phyloP scores from a whole-genome alignment of 768 basidiomycete genomes.

The Albatrellus ellisii region DNA sequence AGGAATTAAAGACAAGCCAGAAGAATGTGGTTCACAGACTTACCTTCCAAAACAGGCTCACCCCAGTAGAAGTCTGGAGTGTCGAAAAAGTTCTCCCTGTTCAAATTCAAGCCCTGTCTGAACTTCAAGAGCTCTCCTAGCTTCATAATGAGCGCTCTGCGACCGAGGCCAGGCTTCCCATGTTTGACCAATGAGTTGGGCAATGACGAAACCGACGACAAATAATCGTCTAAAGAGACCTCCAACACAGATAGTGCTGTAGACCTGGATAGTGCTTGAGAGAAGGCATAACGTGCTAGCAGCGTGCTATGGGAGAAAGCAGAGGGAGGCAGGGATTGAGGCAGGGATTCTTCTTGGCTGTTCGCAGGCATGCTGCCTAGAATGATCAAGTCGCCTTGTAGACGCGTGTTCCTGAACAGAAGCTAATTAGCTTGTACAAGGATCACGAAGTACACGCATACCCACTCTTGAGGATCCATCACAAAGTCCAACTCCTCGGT shows the following conservation, averaged over 20 bases:
- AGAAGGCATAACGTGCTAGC: constrained; percentile 82
- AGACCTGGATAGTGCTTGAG: constrained; percentile 82
- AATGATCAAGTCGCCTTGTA: constrained; percentile 88
- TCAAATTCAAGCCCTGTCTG: constrained; percentile 84
- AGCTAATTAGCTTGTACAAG: constrained; percentile 1
- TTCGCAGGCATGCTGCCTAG: constrained; percentile 58
- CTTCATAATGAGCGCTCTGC: constrained; percentile 81
- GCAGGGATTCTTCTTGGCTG: constrained; percentile 35
- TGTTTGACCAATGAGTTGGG: constrained; percentile 66
- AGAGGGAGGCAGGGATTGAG: constrained; percentile 31
- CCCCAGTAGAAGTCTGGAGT: constrained; percentile 92
- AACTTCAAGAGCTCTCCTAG: constrained; percentile 87
- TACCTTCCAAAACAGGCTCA: constrained; percentile 81
- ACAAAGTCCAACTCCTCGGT: constrained; percentile 91
- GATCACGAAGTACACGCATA: constrained; percentile 9
- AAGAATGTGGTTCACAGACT: constrained; percentile 15
- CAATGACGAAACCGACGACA: constrained; percentile 69
- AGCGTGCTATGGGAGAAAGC: constrained; percentile 58
- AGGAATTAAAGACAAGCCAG: no score
- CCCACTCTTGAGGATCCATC: constrained; percentile 80
- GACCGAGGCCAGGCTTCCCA: constrained; percentile 72
- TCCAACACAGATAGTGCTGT: constrained; percentile 84
- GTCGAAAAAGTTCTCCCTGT: constrained; percentile 79
- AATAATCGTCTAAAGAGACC: constrained; percentile 67
- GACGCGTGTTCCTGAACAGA: constrained; percentile 53